Evolutionary conservation across 306 rosid genomes (phyloP).

Genomic region (Alnus glutinosa): DNA sequence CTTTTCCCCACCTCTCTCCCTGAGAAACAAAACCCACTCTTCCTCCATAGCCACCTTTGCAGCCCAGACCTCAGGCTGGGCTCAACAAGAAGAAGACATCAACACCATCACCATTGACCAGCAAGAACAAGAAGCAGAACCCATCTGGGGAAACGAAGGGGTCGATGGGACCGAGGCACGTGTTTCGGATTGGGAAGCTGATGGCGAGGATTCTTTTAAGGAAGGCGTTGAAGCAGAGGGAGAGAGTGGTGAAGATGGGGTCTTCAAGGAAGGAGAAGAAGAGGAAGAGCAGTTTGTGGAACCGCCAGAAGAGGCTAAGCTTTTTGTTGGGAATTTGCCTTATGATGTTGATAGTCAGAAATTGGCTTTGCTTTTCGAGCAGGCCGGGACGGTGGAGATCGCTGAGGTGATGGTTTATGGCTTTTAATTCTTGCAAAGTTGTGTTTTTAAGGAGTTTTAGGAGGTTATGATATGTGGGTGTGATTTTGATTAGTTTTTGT

Average conservation of each 20-base stretch:
- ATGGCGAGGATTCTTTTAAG: slow-evolving; percentile 25
- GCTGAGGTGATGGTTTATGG: slow-evolving; percentile 62
- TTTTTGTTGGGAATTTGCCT: slow-evolving; percentile 89
- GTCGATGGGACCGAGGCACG: slow-evolving; percentile 31
- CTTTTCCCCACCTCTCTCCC: slow-evolving; percentile 34
- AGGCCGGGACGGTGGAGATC: slow-evolving; percentile 76
- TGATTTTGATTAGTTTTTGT: slow-evolving; percentile 3
- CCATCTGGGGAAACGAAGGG: slow-evolving; percentile 49
- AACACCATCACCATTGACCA: slow-evolving; percentile 39
- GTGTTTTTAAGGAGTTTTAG: background rate
- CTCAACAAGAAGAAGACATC: slow-evolving; percentile 61
- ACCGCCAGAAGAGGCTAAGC: slow-evolving; percentile 71
- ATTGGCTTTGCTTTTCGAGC: slow-evolving; percentile 70
- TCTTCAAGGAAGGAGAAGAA: slow-evolving; percentile 33
- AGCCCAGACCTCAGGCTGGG: slow-evolving; percentile 81
- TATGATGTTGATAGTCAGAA: slow-evolving; percentile 72
- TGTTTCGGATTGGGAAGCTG: slow-evolving; percentile 46
- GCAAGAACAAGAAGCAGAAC: slow-evolving; percentile 30
- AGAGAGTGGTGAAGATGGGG: slow-evolving; percentile 42
- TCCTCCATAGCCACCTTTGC: slow-evolving; percentile 54
- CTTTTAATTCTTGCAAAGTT: background rate
- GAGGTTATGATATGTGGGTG: background rate
- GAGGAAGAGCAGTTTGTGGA: slow-evolving; percentile 38
- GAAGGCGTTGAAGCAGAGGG: slow-evolving; percentile 26
- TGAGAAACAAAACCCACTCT: slow-evolving; percentile 33